Evolutionary conservation across 2,329 filamentous ascomycete species (phyloP), one percentile per base, ranked within the genome.

Genomic region (Alternaria sp.): DNA sequence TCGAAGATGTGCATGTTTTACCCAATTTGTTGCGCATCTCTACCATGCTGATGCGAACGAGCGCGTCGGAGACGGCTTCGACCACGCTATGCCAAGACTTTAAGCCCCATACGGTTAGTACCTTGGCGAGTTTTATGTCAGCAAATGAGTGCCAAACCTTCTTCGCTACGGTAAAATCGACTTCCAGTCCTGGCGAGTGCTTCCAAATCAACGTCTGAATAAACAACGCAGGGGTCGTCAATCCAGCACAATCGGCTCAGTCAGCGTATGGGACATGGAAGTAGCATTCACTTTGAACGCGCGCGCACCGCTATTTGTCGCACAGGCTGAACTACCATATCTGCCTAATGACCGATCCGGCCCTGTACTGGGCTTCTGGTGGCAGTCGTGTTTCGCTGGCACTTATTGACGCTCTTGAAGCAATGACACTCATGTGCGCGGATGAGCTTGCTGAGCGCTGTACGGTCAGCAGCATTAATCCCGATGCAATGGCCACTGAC

Each of bases 251-350:
- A 41, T 51, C 36, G 49, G 49, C 9, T 28, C 49, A 28, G 17
- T 51, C 7, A 5, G 13, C 11, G 17, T 51, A 5, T 28, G 24
- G 8, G 36, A 41, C n/a, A 41, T 82, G 2, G 70, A 83, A 3
- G 80, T 81, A 13, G 84, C 91, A 67, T 94, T 92, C 78, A 81
- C 86, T 40, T 80, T 83, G 63, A 86, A 88, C 31, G 56, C 61
- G 5, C 61, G 61, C 11, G 63, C 54, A 1, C 63, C 63, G 42
- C 79, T 95, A 10, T 84, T 95, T 2, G 80, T 95, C 9, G 86
- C 90, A 31, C 88, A 95, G 75, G 89, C 89, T 8, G 85, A 85
- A 0, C 78, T 86, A 23, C 88, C 86, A 0, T 87, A 88, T 77
- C 82, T 95, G 2, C 91, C 85, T 1, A 77, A 73, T 53, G 89